Evolutionary conservation across 140 eudicot species (phyloP).

Genomic region (Ambrosia hybrid): DNA sequence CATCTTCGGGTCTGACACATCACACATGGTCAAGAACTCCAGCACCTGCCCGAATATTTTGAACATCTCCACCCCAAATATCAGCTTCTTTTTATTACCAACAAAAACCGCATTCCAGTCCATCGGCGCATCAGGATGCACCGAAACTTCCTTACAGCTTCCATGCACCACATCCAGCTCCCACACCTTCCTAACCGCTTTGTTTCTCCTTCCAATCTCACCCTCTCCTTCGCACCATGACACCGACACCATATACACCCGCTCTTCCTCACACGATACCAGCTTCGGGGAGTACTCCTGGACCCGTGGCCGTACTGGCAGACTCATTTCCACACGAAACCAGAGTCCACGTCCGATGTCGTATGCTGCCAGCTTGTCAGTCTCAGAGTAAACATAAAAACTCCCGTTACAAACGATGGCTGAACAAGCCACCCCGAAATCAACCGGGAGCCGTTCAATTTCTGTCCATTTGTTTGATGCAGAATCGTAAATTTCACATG

Average conservation of each 20-base stretch:
- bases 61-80: conserved; percentile 92
- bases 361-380: conserved; percentile 61
- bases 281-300: conserved; percentile 75
- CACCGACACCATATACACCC: conserved; percentile 73
- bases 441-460: conserved; percentile 60
- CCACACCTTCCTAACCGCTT: conserved; percentile 89
- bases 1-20: conserved; percentile 41
- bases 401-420: conserved; percentile 61
- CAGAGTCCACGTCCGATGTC: conserved; percentile 62
- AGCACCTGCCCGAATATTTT: conserved; percentile 88
- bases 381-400: conserved; percentile 62
- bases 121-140: conserved; percentile 92
- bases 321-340: conserved; percentile 52
- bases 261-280: conserved; percentile 46
- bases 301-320: conserved; percentile 63
- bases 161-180: conserved; percentile 60
- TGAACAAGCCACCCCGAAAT: conserved; percentile 66
- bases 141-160: conserved; percentile 55
- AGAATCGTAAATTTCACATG: conserved; percentile 77
- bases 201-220: conserved; percentile 86
- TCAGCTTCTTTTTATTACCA: conserved; percentile 49
- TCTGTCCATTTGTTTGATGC: conserved; percentile 72
- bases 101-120: conserved; percentile 92
- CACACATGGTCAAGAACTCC: conserved; percentile 75
- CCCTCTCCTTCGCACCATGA: conserved; percentile 98